Conservation (phyloP, 108 stramenopile genomes). For the Nannochloropsis gaditana region DNA sequence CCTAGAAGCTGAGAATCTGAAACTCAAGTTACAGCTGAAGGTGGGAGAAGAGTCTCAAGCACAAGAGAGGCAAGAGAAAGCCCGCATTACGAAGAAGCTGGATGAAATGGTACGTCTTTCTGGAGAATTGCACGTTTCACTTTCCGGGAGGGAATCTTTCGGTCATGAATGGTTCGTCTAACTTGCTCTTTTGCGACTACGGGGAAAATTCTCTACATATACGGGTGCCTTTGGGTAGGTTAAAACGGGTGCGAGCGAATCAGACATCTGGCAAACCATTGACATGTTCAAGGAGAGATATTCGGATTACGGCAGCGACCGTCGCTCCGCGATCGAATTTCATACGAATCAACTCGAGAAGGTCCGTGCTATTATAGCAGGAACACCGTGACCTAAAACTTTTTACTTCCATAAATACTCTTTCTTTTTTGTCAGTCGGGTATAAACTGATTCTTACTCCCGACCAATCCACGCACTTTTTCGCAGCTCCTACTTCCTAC, state of each 20-base stretch:
- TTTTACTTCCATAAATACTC: background rate
- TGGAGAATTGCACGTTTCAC: too few relatives aligned
- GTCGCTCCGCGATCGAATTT: constrained; percentile 70
- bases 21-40: constrained; percentile 72
- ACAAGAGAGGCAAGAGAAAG: constrained; percentile 35
- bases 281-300: constrained; percentile 77
- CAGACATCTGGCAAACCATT: constrained; percentile 67
- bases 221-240: background rate
- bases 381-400: background rate
- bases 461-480: constrained; percentile 46
- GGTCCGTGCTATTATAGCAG: background rate
- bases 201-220: constrained; percentile 46
- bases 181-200: constrained; percentile 29
- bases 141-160: too few relatives aligned
- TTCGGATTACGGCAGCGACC: constrained; percentile 77
- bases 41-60: constrained; percentile 46
- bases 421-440: background rate
- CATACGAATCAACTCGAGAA: constrained; percentile 47
- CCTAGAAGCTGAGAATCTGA: constrained; percentile 78
- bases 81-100: constrained; percentile 30
- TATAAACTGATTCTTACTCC: background rate
- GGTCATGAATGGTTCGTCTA: background rate
- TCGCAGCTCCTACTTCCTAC: constrained; percentile 71
- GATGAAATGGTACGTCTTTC: constrained; percentile 32
- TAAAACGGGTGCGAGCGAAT: constrained; percentile 65